phyloP scores from a whole-genome alignment of 306 rosid species.

The Dalbergia oliveri region DNA sequence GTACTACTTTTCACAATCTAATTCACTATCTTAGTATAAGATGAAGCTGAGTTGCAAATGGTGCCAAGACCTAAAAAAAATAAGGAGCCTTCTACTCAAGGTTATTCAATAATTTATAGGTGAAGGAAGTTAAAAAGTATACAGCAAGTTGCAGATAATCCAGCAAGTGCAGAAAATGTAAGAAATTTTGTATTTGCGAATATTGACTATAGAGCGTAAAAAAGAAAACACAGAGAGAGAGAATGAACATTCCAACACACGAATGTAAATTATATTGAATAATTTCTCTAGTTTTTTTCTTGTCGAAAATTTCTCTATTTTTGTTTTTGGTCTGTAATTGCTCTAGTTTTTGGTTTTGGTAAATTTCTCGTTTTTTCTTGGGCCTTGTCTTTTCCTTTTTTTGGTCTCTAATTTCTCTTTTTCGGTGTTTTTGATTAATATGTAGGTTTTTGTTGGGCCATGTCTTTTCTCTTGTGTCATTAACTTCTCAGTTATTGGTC shows the following conservation, averaged over 20 bases:
- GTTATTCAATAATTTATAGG: background rate
- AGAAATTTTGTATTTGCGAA: background rate
- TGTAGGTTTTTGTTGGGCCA: too few species aligned
- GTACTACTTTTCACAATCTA: background rate
- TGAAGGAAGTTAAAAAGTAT: background rate
- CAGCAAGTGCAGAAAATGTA: background rate
- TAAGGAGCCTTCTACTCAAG: background rate
- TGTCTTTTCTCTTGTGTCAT: too few species aligned
- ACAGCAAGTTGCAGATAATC: background rate
- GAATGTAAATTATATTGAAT: background rate
- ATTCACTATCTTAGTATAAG: background rate
- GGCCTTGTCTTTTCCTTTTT: too few species aligned
- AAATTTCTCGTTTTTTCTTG: too few species aligned
- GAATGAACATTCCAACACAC: background rate
- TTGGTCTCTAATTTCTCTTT: too few species aligned
- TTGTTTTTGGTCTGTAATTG: too few species aligned
- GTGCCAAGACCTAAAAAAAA: background rate
- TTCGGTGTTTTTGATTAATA: too few species aligned
- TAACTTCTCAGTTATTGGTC: too few species aligned
- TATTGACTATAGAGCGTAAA: background rate
- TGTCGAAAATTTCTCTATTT: too few species aligned
- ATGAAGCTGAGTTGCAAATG: background rate
- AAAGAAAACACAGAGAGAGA: background rate
- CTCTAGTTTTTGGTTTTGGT: too few species aligned
- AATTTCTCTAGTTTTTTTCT: background rate